A percentile compares a stretch with the other conserved stretches of the same genome.
Evolutionary conservation across 177 flowering plant species (phyloP).

Genomic region (Vitis hybrid): DNA sequence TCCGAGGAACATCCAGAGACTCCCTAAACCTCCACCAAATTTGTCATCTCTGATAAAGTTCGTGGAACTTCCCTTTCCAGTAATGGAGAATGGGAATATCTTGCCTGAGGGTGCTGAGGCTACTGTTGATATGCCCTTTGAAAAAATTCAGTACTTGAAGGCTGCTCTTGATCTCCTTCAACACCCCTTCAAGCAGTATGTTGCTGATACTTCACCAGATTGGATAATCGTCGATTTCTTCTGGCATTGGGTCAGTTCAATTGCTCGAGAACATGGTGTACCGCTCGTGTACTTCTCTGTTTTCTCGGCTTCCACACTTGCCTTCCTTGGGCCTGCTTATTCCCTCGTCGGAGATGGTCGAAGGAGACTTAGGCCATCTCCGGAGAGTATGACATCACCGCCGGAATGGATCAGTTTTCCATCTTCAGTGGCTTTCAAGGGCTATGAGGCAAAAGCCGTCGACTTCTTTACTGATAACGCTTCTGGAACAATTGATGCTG

Average conservation of each 20-base stretch:
- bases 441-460: not conserved
- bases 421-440: conserved; percentile 7
- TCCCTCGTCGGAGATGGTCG: not conserved
- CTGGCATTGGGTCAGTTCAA: conserved; percentile 9
- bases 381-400: conserved; percentile 8
- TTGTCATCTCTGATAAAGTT: conserved; percentile 1
- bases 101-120: conserved; percentile 25
- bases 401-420: conserved; percentile 12
- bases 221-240: conserved; percentile 24
- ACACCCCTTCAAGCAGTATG: conserved; percentile 13
- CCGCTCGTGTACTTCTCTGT: conserved; percentile 9
- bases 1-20: conserved; percentile 28
- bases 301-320: not conserved
- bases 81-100: not conserved
- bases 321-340: conserved; percentile 10
- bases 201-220: conserved; percentile 7
- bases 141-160: conserved; percentile 15
- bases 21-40: conserved; percentile 12
- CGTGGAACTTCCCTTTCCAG: conserved; percentile 14
- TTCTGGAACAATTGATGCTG: conserved; percentile 10
- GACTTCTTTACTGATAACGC: not conserved
- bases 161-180: conserved; percentile 20
- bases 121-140: conserved; percentile 19
- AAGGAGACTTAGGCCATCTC: not conserved
- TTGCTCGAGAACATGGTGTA: conserved; percentile 1